A percentile compares a stretch with the other conserved stretches of the same genome.
phyloP scores from a whole-genome alignment of 148 eudicot genomes.

The Cornus kousa region DNA sequence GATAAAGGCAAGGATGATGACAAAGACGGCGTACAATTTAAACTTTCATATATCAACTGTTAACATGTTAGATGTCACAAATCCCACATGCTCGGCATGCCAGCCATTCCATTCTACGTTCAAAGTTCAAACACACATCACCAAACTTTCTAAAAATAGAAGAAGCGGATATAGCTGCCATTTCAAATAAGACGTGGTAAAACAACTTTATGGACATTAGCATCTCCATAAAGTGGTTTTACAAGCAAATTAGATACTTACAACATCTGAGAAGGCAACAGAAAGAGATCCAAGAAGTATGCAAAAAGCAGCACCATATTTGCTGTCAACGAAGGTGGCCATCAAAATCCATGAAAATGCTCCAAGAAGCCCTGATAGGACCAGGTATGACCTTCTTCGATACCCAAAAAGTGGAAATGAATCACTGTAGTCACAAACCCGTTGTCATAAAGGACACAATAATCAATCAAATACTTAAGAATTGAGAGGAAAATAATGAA shows the following conservation, averaged over 20 bases:
- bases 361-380: conserved; percentile 91
- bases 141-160: neutral
- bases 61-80: neutral
- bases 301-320: conserved; percentile 80
- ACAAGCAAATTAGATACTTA: conserved; percentile 38
- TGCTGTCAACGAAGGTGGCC: conserved; percentile 87
- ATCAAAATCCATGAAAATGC: conserved; percentile 95
- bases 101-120: neutral
- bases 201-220: neutral
- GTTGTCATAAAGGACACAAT: neutral
- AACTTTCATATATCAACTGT: too few species aligned
- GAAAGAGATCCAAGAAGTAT: conserved; percentile 96
- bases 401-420: conserved; percentile 94
- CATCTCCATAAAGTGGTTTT: neutral
- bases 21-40: too few species aligned
- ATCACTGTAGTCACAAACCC: conserved; percentile 50
- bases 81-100: neutral
- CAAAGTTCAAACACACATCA: neutral
- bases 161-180: neutral
- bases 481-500: conserved; percentile 1
- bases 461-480: neutral
- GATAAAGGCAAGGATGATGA: too few species aligned
- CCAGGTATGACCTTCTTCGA: conserved; percentile 91
- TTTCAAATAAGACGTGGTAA: neutral
- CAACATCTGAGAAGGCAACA: conserved; percentile 99